Conservation (phyloP, 495 filamentous ascomycete genomes). For the Aspergillus conjunctus region DNA sequence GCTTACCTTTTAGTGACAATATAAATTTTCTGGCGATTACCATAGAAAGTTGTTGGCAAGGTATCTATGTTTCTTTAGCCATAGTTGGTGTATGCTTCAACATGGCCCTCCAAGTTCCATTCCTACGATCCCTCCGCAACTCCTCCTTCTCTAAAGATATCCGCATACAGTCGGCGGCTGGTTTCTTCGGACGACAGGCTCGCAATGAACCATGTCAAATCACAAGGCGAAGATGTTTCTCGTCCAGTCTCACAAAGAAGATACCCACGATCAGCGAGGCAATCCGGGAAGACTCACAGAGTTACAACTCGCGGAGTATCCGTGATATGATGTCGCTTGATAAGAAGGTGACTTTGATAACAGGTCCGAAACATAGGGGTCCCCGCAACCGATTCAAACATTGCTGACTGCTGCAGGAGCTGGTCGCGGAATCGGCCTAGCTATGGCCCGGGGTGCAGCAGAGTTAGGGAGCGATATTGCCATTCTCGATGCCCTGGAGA, state of each 20-base stretch:
- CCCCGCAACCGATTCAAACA: neutral
- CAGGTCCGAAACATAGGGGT: neutral
- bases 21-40: neutral
- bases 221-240: neutral
- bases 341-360: neutral
- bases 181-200: neutral
- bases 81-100: neutral
- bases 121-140: neutral
- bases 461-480: slow-evolving; percentile 1
- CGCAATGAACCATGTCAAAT: neutral
- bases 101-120: neutral
- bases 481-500: neutral
- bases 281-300: neutral
- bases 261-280: neutral
- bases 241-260: neutral
- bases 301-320: neutral
- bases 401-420: neutral
- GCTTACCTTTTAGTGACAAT: neutral
- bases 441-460: neutral
- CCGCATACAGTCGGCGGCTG: neutral
- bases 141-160: neutral
- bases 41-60: neutral
- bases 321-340: neutral
- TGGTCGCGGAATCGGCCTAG: neutral
- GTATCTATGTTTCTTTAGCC: neutral